Base-by-base conservation (phyloP, 495 filamentous ascomycete genomes). In the Ascodesmis nigricans region DNA sequence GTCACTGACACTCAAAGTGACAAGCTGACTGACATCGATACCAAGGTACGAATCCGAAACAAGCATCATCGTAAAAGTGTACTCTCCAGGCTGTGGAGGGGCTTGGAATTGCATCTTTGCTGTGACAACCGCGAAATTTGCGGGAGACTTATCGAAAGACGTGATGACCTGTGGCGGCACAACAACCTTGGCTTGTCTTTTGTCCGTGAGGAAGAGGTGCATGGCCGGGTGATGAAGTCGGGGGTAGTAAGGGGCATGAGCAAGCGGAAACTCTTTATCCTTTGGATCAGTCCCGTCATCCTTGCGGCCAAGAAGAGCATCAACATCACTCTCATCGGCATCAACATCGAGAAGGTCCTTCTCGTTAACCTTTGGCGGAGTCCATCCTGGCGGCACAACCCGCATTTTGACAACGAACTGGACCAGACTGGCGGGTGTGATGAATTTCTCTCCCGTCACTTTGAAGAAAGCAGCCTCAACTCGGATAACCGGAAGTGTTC, bases 391-490 rank as follows among this genome's bases (percentile, higher is more conserved):
- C 0, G 87, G 84, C 13, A 93, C 68, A 40, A 97, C 73, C 38
- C 87, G 78, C n/a, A 71, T 79, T 59, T 97, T 97, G 42, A 97
- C 64, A 29, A 97, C 78, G 35, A 97, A 73, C 33, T 83, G 80
- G 29, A 95, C 81, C 29, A 97, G 65, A 44, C 78, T 87, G 45
- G 75, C 75, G n/a, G 87, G 83, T 9, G 80, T 90, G 51, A 95
- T 75, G 53, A 71, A 78, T 39, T 72, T 77, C 58, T 97, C 87
- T 39, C 87, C 87, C 44, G 78, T 73, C 32, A 97, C 87, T 62
- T 97, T 97, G 69, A 97, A 97, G 59, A 90, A 97, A 1, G 80
- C 78, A 58, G 81, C 84, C 53, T 81, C 80, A n/a, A 95, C 67
- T 37, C 75, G 64, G 29, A 95, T 59, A 28, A 66, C 62, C 0